A percentile compares a stretch with the other conserved stretches of the same genome.
These are phyloP conservation scores for Aspergillus egyptiacus DNA, from an alignment of 495 filamentous ascomycete genomes.

Conservation along the genomic window DNA sequence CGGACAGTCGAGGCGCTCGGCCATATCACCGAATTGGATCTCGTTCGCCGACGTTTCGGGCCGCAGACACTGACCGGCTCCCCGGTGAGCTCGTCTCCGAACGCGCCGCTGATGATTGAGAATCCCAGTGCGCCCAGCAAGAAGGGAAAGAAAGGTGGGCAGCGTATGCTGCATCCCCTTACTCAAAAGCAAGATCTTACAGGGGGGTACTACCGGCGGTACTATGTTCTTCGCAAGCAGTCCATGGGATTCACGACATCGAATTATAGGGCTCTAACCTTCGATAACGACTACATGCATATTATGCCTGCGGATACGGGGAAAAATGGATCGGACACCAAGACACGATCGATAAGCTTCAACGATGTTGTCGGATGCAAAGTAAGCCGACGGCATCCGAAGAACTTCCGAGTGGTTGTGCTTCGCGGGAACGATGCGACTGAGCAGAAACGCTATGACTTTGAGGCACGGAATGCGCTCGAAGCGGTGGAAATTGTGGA, in stretches of 20 bases:
- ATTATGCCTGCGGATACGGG: constrained; percentile 71
- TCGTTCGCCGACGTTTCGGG: constrained; percentile 80
- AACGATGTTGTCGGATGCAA: constrained; percentile 90
- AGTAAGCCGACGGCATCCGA: constrained; percentile 82
- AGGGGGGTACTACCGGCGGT: constrained; percentile 70
- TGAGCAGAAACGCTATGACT: constrained; percentile 93
- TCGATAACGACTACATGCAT: constrained; percentile 94
- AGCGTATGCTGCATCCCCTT: constrained; percentile 64
- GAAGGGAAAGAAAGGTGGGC: constrained; percentile 61
- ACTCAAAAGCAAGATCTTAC: constrained; percentile 73
- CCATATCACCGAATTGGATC: constrained; percentile 74
- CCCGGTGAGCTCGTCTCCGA: constrained; percentile 74
- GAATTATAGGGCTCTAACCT: constrained; percentile 74
- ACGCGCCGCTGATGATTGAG: constrained; percentile 61
- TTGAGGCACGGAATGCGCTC: constrained; percentile 72
- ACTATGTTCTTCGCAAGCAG: constrained; percentile 87
- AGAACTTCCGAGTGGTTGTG: constrained; percentile 83
- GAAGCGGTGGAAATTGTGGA: constrained; percentile 86
- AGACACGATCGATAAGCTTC: constrained; percentile 88
- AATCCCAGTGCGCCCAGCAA: constrained; percentile 41
- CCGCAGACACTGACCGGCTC: constrained; percentile 71
- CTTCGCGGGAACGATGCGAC: constrained; percentile 60
- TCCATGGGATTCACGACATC: constrained; percentile 87
- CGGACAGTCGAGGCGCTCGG: constrained; percentile 87
- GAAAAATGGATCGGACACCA: constrained; percentile 52